Evolutionary conservation across 164 flowering plant genomes (phyloP).

Genomic region (Vitis vinifera): ASM3070453v1 NC_081811.1:27479501-27480000

Average conservation of each 20-base stretch:
- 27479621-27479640: conserved; percentile 4
- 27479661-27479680: conserved; percentile 10
- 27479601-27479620: background rate
- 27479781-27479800: background rate
- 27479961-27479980: no score
- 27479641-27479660: conserved; percentile 11
- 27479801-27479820: background rate
- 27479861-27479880: no score
- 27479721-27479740: conserved; percentile 4
- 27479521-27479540: conserved; percentile 44
- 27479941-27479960: no score
- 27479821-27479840: background rate
- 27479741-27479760: conserved; percentile 10
- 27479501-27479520: conserved; percentile 3
- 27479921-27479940: no score
- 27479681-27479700: background rate
- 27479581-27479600: conserved; percentile 25
- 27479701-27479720: no score
- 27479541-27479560: conserved; percentile 46
- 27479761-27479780: background rate
- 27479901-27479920: no score
- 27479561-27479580: conserved; percentile 67
- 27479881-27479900: no score
- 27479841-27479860: no score
- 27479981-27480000: no score